Evolutionary conservation across 495 filamentous ascomycete species (phyloP).

Genomic region (Hyaloscypha finlandica): DNA sequence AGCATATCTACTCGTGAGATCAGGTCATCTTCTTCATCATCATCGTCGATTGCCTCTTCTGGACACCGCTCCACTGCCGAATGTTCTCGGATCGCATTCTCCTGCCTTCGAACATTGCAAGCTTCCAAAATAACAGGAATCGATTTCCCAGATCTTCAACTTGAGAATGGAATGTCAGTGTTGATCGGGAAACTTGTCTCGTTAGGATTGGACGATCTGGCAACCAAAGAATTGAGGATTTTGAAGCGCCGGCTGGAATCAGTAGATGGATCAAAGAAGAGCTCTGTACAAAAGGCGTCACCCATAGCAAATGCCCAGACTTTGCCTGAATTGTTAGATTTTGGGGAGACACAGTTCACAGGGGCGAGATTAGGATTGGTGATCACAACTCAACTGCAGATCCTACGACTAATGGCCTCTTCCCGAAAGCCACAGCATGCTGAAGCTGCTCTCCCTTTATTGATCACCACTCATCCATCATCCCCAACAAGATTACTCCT

Average conservation of each 20-base stretch:
- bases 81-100: constrained; percentile 75
- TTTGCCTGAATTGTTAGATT: constrained; percentile 65
- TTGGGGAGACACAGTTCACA: constrained; percentile 42
- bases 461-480: constrained; percentile 47
- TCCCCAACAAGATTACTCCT: constrained; percentile 70
- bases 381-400: constrained; percentile 55
- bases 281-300: constrained; percentile 23
- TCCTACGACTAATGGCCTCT: constrained; percentile 49
- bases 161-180: constrained; percentile 81
- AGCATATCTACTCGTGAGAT: constrained; percentile 29
- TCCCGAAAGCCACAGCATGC: constrained; percentile 52
- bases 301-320: constrained; percentile 44
- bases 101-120: constrained; percentile 64
- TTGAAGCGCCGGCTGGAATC: constrained; percentile 64
- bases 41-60: constrained; percentile 34
- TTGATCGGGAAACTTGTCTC: constrained; percentile 72
- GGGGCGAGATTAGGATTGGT: constrained; percentile 48
- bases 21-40: constrained; percentile 36
- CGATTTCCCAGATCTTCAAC: constrained; percentile 64
- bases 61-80: constrained; percentile 58
- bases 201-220: constrained; percentile 72
- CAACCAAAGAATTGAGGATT: constrained; percentile 72
- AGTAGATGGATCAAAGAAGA: constrained; percentile 35
- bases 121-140: constrained; percentile 39
- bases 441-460: constrained; percentile 47